Base-by-base conservation (phyloP, 2,329 filamentous ascomycete species). In the Fusarium fracticaudum region DNA sequence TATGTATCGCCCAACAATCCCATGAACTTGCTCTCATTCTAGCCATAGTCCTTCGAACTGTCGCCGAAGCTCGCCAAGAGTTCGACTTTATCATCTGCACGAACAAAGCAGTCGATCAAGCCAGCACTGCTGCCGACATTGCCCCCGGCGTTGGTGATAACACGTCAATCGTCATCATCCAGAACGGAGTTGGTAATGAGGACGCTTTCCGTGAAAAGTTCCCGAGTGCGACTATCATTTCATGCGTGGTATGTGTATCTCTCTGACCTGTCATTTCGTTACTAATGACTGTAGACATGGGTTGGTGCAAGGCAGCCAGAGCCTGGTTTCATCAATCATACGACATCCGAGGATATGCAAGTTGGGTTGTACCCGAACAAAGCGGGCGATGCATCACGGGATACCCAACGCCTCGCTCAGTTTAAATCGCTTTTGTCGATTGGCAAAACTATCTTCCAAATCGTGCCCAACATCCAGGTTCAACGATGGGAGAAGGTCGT, bases 111-210 rank as follows among this genome's bases (percentile, higher is more conserved):
- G 72, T 77, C 1, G 67, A 75, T 4, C 76, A 77, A 33, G 43
- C 48, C 18, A 72, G 45, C 12, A 63, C 59, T 4, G 69, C 72
- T 4, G 31, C 41, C 1, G 69, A 77, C 44, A 75, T 84, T 41
- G 71, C 72, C 18, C 76, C 83, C 71, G 73, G 79, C 70, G 79
- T 88, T 3, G 82, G 84, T 12, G 77, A 76, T 18, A 57, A 60
- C 26, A 91, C 89, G 0, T 85, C 86, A 0, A 87, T 91, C 45
- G 88, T 89, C 13, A 85, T 92, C 2, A 85, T 91, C 22, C 90
- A 92, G 69, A 91, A 91, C 73, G 90, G 90, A 1, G 87, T 91
- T 43, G 86, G 84, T 2, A 90, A 91, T 67, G 90, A 92, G 76
- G 84, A 87, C 15, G 86, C 88, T 22, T 90, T 90, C 59, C 75